Base-by-base conservation (phyloP, 83 land plant genomes). In the Thuja plicata region DNA sequence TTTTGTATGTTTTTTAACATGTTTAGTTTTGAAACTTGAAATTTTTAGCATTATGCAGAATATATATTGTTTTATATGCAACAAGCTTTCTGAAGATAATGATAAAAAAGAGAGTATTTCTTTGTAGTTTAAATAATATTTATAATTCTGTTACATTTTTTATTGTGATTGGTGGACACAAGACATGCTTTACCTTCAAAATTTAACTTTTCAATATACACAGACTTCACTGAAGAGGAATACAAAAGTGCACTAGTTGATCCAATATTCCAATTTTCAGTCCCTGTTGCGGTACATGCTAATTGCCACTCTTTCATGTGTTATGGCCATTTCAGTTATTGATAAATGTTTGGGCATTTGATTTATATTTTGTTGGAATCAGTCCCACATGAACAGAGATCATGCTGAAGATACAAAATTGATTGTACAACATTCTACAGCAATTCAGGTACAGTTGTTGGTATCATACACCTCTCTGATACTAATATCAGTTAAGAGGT, bases 301-400 rank as follows among this genome's bases (percentile, higher is more conserved):
- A 21, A 35, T 86, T 71, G 37, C 16, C 30, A 17, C 12, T 46
- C 17, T 38, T 85, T 54, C 37, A 87, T 90, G 70, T 43, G 9
- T 54, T 88, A 17, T 6, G 45, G 16, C 30, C 38, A 88, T 41
- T 78, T 76, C 11, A 38, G 32, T 45, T 81, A 79, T 48, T 13
- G 21, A 24, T 34, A 24, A 24, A 3, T 38, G 19, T 13, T 34
- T 37, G 8, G 30, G 12, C 35, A 86, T 27, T 32, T 55, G 57
- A 34, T 85, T 12, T 46, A 46, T 83, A 12, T 46, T n/a, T 48
- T 46, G 32, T 46, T 83, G 48, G 55, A 83, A 46, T 91, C 91
- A 96, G 99, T 93, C 94, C 40, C 99, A 97, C 90, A 97, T 97
- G 99, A 97, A 97, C 84, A 93, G 87, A 79, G 99, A 96, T 93